Percentiles rank a stretch among this genome's conserved stretches.
phyloP scores from a whole-genome alignment of 2,329 filamentous ascomycete genomes.

The Paramyrothecium roridum region DNA sequence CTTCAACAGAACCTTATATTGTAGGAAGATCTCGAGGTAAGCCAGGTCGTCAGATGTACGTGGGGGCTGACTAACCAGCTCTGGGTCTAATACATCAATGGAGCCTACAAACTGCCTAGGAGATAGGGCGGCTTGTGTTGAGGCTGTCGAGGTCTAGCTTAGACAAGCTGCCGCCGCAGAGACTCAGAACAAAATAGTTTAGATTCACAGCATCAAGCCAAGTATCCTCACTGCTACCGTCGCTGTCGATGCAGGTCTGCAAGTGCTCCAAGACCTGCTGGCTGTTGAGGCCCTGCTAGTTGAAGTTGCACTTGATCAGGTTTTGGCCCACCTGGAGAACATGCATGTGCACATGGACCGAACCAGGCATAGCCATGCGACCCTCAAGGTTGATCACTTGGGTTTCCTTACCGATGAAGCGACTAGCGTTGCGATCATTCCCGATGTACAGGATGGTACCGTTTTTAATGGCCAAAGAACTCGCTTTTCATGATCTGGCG shows the following conservation, averaged over 20 bases:
- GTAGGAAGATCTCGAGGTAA: no score
- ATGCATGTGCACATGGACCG: constrained; percentile 23
- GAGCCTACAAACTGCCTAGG: no score
- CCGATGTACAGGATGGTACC: constrained; percentile 18
- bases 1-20: no score
- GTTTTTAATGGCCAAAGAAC: constrained; percentile 14
- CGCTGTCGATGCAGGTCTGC: constrained; percentile 17
- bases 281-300: constrained; percentile 17
- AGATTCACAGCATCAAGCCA: constrained; percentile 17
- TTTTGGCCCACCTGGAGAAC: constrained; percentile 14
- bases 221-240: constrained; percentile 14
- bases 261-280: constrained; percentile 13
- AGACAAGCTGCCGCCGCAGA: neutral
- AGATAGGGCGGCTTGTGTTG: constrained; percentile 2
- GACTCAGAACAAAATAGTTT: constrained; percentile 1
- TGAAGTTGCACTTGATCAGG: constrained; percentile 21
- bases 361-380: constrained; percentile 24
- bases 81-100: no score
- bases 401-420: constrained; percentile 17
- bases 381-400: constrained; percentile 19
- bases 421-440: constrained; percentile 8
- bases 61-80: no score
- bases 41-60: no score
- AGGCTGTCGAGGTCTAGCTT: constrained; percentile 3
- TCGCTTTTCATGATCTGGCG: constrained; percentile 5